These are phyloP conservation scores for Barnettozyma botsteinii DNA, from an alignment of 805 yeast genomes.

Conservation along the genomic window DNA sequence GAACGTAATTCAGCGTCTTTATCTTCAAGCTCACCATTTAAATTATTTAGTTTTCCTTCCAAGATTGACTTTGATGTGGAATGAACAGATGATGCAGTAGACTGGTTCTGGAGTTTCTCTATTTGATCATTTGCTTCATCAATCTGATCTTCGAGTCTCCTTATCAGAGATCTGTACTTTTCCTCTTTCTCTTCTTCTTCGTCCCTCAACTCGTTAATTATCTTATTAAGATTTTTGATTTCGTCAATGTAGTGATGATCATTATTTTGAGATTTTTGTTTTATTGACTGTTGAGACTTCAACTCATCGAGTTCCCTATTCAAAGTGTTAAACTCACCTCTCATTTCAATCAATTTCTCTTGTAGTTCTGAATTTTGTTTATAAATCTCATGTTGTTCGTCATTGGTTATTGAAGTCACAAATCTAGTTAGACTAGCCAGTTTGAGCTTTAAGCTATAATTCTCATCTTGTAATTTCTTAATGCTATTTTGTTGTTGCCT, in stretches of 20 bases:
- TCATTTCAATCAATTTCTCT: conserved; percentile 20
- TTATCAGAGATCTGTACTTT: not conserved
- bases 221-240: conserved; percentile 6
- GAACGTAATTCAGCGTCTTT: conserved; percentile 16
- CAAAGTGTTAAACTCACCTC: conserved; percentile 16
- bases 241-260: conserved; percentile 8
- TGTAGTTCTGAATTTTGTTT: conserved; percentile 32
- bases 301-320: conserved; percentile 5
- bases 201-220: conserved; percentile 2
- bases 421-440: conserved; percentile 36
- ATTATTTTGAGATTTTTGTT: too few species aligned
- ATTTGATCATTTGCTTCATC: conserved; percentile 12
- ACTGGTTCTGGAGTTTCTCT: too few species aligned
- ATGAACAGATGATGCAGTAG: too few species aligned
- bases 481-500: conserved; percentile 27
- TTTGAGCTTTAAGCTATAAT: conserved; percentile 39
- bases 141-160: conserved; percentile 3
- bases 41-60: conserved; percentile 12
- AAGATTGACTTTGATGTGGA: too few species aligned
- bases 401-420: conserved; percentile 33
- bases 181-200: conserved; percentile 1
- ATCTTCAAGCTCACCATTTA: conserved; percentile 11
- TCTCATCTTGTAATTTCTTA: conserved; percentile 34
- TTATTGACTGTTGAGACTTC: conserved; percentile 5
- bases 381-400: conserved; percentile 33